Evolutionary conservation across 2,329 filamentous ascomycete species (phyloP).

Genomic region (Colletotrichum neosansevieriae): DNA sequence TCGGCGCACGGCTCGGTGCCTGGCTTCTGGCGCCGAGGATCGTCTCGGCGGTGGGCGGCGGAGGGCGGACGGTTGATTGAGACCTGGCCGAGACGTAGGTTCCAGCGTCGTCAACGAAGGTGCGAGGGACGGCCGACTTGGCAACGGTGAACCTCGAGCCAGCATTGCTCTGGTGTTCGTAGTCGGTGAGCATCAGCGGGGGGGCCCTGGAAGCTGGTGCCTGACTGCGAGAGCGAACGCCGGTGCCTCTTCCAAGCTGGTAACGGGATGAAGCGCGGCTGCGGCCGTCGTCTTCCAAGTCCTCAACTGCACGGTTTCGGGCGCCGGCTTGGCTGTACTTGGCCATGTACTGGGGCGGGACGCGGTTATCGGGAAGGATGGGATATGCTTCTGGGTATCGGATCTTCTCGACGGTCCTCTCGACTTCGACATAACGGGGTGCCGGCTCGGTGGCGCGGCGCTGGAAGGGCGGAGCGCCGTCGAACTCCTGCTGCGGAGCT

Average conservation of each 20-base stretch:
- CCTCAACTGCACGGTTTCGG: constrained; percentile 48
- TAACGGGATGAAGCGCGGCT: constrained; percentile 56
- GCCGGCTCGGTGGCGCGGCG: constrained; percentile 57
- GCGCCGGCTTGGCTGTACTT: constrained; percentile 51
- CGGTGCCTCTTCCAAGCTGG: constrained; percentile 47
- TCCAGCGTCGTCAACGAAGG: constrained; percentile 50
- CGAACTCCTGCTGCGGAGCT: constrained; percentile 55
- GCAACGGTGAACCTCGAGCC: constrained; percentile 52
- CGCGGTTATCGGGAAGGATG: constrained; percentile 48
- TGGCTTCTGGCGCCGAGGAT: constrained; percentile 49
- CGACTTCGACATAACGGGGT: constrained; percentile 53
- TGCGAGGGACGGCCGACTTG: constrained; percentile 24
- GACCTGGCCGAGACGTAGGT: constrained; percentile 60
- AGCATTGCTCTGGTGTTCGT: constrained; percentile 56
- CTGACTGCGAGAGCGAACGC: constrained; percentile 57
- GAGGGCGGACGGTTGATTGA: constrained; percentile 49
- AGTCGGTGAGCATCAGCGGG: constrained; percentile 55
- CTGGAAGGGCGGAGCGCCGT: constrained; percentile 52
- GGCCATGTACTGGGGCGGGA: constrained; percentile 51
- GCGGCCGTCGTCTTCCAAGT: constrained; percentile 54
- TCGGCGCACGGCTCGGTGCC: constrained; percentile 45
- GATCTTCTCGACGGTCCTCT: constrained; percentile 53
- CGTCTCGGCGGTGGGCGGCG: constrained; percentile 45
- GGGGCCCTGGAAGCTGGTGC: constrained; percentile 47
- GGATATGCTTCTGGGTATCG: constrained; percentile 52